Evolutionary conservation across 2,329 filamentous ascomycete species (phyloP).

Genomic region (Daldinia eschscholtzii): DNA sequence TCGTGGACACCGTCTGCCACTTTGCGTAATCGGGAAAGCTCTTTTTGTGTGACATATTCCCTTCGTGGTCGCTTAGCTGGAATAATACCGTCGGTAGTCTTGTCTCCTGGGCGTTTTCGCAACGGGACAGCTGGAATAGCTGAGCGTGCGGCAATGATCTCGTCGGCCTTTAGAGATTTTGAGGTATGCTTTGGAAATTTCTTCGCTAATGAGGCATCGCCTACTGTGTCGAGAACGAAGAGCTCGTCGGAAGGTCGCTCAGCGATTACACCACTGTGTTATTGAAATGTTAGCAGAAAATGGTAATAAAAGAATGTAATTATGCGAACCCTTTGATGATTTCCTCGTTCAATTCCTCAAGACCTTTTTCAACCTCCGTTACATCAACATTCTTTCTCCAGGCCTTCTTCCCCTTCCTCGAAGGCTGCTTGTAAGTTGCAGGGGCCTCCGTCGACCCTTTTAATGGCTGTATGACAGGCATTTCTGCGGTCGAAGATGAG

Average conservation of each 20-base stretch:
- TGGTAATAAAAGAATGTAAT: background rate
- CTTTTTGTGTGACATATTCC: slow-evolving; percentile 86
- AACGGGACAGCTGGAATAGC: slow-evolving; percentile 81
- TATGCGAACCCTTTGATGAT: slow-evolving; percentile 83
- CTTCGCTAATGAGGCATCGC: slow-evolving; percentile 74
- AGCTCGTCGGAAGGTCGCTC: slow-evolving; percentile 87
- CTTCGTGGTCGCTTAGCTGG: slow-evolving; percentile 80
- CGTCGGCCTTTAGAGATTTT: slow-evolving; percentile 88
- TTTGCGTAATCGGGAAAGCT: slow-evolving; percentile 80
- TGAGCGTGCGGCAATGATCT: slow-evolving; percentile 89
- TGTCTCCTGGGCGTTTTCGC: slow-evolving; percentile 80
- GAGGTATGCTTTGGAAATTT: slow-evolving; percentile 74
- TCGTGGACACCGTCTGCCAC: slow-evolving; percentile 80
- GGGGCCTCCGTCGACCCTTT: slow-evolving; percentile 71
- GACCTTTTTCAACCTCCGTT: slow-evolving; percentile 83
- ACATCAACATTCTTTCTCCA: slow-evolving; percentile 99
- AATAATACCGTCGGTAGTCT: slow-evolving; percentile 79
- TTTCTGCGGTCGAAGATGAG: slow-evolving; percentile 48
- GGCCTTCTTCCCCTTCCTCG: slow-evolving; percentile 96
- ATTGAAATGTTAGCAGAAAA: slow-evolving; percentile 27
- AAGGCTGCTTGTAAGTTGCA: slow-evolving; percentile 86
- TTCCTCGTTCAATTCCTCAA: slow-evolving; percentile 87
- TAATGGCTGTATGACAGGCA: slow-evolving; percentile 67
- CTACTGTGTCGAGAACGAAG: slow-evolving; percentile 83
- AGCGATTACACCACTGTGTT: slow-evolving; percentile 79